Base-by-base conservation (phyloP, 257 asterid genomes). In the Primulina eburnea region DNA sequence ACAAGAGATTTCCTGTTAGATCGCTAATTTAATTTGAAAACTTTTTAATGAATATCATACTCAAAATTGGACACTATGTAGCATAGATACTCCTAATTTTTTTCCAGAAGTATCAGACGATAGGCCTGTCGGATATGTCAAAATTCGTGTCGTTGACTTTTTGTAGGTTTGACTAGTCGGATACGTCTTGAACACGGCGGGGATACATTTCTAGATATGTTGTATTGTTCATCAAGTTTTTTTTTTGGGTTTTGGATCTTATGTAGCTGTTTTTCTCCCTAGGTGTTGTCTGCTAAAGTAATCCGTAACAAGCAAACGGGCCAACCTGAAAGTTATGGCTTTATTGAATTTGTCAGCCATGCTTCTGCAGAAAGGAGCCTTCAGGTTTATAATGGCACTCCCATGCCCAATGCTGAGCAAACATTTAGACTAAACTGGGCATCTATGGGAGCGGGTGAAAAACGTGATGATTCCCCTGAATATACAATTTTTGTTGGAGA, bases 401-500 rank as follows among this genome's bases (percentile, higher is more conserved):
- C 77, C 57, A 92, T 92, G 98, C 98, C 97, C 12, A 84, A 73
- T 73, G 78, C 73, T 30, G 97, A 92, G 79, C 97, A 90, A 69
- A 60, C 82, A 30, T 92, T 88, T 81, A 82, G 95, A 68, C 50
- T 92, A 80, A 92, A 92, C 82, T 92, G 98, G 98, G 98, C 98
- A 68, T 92, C 98, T 71, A 86, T 82, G 82, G 97, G 98, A 61
- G 83, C 93, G 37, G 96, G 95, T 47, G 97, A 88, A 76, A 92
- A 90, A 81, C 95, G 96, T 7, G 98, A 88, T 69, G 89, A 84
- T 79, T 70, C 88, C 59, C 84, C 91, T 4, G 98, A 92, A 24
- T 77, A 85, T 83, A 90, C 98, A 17, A 77, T 92, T 52, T 92
- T 92, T 72, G 97, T 92, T 70, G 98, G 98, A 40, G 98, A 92